Evolutionary conservation across 768 basidiomycete species (phyloP).

Genomic region (Chiua virens): DNA sequence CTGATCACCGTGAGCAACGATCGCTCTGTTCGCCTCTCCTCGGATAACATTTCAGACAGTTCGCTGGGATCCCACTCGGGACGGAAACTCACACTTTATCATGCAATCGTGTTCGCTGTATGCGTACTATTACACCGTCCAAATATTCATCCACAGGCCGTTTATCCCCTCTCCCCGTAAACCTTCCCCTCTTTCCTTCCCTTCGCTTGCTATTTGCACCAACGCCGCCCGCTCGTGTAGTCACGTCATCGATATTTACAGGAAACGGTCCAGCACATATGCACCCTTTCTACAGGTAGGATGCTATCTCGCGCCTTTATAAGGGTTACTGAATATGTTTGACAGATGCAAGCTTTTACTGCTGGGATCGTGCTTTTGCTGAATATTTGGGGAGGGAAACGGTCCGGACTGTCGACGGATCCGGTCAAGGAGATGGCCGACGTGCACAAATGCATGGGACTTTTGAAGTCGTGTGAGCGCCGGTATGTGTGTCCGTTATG

Average conservation of each 20-base stretch:
- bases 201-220: conserved; percentile 79
- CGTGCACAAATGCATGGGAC: conserved; percentile 49
- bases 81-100: conserved; percentile 37
- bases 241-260: conserved; percentile 64
- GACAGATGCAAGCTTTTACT: conserved; percentile 43
- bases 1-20: conserved; percentile 37
- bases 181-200: conserved; percentile 47
- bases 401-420: conserved; percentile 41
- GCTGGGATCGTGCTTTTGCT: conserved; percentile 54
- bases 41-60: conserved; percentile 26
- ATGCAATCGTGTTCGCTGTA: conserved; percentile 53
- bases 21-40: neutral
- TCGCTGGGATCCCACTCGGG: conserved; percentile 45
- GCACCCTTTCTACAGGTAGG: conserved; percentile 32
- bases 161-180: conserved; percentile 70
- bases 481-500: conserved; percentile 26
- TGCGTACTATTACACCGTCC: conserved; percentile 51
- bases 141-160: conserved; percentile 76
- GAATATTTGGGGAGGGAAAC: conserved; percentile 54
- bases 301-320: neutral
- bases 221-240: conserved; percentile 78
- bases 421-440: conserved; percentile 48
- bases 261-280: conserved; percentile 32
- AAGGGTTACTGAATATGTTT: neutral
- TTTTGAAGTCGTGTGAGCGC: conserved; percentile 36